phyloP scores from a whole-genome alignment of 768 basidiomycete species.

The Pisolithus albus region DNA sequence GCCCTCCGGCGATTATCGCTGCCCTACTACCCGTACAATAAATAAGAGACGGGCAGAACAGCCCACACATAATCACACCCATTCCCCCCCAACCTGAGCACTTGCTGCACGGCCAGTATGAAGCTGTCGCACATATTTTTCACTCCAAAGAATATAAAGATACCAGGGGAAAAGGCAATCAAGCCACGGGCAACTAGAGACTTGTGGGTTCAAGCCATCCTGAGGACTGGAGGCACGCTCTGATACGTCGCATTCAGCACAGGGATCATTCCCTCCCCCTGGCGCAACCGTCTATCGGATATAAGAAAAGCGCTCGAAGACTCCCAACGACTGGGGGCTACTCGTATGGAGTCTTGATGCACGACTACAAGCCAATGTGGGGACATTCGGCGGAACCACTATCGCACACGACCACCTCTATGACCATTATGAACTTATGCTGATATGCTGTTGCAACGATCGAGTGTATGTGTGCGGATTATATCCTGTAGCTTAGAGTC shows the following conservation, averaged over 20 bases:
- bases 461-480: not conserved
- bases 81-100: not conserved
- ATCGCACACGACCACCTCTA: not conserved
- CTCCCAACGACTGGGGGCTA: slow-evolving; percentile 10
- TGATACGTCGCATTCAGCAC: slow-evolving; percentile 5
- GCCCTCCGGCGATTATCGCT: not conserved
- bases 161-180: slow-evolving; percentile 36
- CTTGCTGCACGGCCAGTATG: not conserved
- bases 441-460: not conserved
- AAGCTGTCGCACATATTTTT: slow-evolving; percentile 48
- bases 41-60: not conserved
- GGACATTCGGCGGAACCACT: not conserved
- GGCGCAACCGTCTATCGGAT: slow-evolving; percentile 23
- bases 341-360: not conserved
- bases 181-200: slow-evolving; percentile 21
- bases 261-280: slow-evolving; percentile 24
- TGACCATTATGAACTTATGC: slow-evolving; percentile 1
- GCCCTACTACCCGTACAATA: not conserved
- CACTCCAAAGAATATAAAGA: slow-evolving; percentile 45
- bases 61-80: not conserved
- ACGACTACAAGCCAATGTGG: not conserved
- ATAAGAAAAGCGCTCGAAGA: slow-evolving; percentile 27
- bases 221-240: not conserved
- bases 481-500: slow-evolving; percentile 19
- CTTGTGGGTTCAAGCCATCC: slow-evolving; percentile 14